phyloP scores from a whole-genome alignment of 306 rosid species.

The Carpinus fangiana region DNA sequence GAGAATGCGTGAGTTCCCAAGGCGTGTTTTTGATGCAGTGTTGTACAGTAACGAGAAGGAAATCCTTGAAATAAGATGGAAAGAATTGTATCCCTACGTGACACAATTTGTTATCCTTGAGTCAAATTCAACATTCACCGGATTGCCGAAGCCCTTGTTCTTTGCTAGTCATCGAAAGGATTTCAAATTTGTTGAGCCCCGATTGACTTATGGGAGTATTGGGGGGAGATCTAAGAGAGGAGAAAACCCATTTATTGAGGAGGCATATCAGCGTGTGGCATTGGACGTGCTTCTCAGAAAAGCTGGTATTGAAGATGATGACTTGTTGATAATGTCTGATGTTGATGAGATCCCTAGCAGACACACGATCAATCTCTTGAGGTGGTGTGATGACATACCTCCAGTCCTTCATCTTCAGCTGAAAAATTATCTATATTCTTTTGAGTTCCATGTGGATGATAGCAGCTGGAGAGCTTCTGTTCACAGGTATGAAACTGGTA shows the following conservation, averaged over 20 bases:
- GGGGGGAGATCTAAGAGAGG: slow-evolving; percentile 85
- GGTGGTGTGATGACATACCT: slow-evolving; percentile 95
- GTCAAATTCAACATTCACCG: slow-evolving; percentile 94
- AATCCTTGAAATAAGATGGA: slow-evolving; percentile 85
- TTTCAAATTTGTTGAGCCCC: slow-evolving; percentile 76
- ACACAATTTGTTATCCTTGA: slow-evolving; percentile 89
- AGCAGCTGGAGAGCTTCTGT: slow-evolving; percentile 98
- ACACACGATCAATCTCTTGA: slow-evolving; percentile 88
- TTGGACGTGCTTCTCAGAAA: slow-evolving; percentile 82
- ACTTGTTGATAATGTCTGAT: slow-evolving; percentile 96
- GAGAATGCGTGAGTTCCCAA: slow-evolving; percentile 86
- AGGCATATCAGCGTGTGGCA: slow-evolving; percentile 94
- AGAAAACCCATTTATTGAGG: slow-evolving; percentile 97
- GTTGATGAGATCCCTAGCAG: slow-evolving; percentile 98
- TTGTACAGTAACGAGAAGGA: slow-evolving; percentile 94
- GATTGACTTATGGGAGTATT: slow-evolving; percentile 75
- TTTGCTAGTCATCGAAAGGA: slow-evolving; percentile 55
- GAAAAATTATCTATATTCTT: slow-evolving; percentile 90
- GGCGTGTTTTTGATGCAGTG: slow-evolving; percentile 96
- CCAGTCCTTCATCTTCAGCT: slow-evolving; percentile 77
- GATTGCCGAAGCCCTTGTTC: slow-evolving; percentile 67
- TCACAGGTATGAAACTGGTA: slow-evolving; percentile 68
- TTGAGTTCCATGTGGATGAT: slow-evolving; percentile 81
- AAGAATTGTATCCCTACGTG: slow-evolving; percentile 84
- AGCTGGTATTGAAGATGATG: slow-evolving; percentile 91